Evolutionary conservation across 441 rosid species (phyloP), one percentile per base, ranked within the genome.

Genomic region (Viola pubescens): DNA sequence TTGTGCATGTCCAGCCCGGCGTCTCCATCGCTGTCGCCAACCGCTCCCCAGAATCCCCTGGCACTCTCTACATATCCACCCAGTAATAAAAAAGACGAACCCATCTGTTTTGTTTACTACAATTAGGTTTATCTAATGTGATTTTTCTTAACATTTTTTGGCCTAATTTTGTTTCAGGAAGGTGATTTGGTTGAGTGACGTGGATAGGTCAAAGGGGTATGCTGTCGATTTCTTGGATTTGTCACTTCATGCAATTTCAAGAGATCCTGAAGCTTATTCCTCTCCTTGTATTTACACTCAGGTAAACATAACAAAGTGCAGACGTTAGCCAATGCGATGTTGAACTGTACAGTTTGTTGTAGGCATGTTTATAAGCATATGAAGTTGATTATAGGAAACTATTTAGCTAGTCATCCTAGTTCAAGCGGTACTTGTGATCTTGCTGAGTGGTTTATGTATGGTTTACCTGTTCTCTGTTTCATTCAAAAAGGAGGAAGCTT

Each of bases 261-360:
- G 85, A 65, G 96, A 94, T 65, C 98, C 94, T 0, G 94, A 83
- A 66, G 82, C 96, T 45, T 94, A 83, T 62, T 68, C 84, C 38
- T 77, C 88, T 73, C 97, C 98, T 62, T 94, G 97, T 70, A 77
- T 94, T 50, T 83, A 94, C 52, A 67, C 92, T 64, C 98, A 88
- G 90, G 98, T 87, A 47, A 44, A 37, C 45, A 0, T 26, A 26
- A 26, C 34, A 26, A 2, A 26, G 34, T 26, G 34, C 34, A 26
- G 34, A 26, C 34, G 2, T 26, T 26, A 26, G 34, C 34, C 2
- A 26, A 26, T 26, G 34, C 34, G 34, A 16, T 16, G 19, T 16
- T 16, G 19, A 26, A 26, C 3, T 26, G 34, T 26, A 26, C 34
- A 26, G 34, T 26, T 26, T 26, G 34, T 26, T 26, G 34, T 26